Evolutionary conservation across 2,329 filamentous ascomycete species (phyloP).

Genomic region (Penicillium sp.): DNA sequence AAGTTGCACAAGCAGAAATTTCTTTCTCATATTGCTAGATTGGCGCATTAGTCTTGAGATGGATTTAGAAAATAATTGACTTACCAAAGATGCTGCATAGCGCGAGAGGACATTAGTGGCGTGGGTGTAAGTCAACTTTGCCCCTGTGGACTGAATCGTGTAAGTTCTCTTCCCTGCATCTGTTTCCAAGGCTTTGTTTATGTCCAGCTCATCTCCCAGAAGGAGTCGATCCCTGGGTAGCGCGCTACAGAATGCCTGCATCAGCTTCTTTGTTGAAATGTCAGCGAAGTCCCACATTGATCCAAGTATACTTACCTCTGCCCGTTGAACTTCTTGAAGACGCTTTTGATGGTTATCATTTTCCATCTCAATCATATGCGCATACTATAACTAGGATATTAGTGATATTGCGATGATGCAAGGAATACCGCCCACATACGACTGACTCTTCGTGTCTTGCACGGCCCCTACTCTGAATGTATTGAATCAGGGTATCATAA

Average conservation of each 20-base stretch:
- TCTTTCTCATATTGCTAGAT: constrained; percentile 51
- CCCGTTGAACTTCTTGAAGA: constrained; percentile 48
- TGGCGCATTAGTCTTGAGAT: not conserved
- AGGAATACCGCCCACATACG: constrained; percentile 22
- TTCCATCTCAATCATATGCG: constrained; percentile 76
- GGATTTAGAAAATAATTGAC: constrained; percentile 7
- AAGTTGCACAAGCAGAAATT: constrained; percentile 53
- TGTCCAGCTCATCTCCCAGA: constrained; percentile 57
- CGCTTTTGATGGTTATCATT: constrained; percentile 68
- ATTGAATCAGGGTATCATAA: constrained; percentile 87
- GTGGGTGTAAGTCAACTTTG: constrained; percentile 75
- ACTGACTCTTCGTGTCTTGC: constrained; percentile 76
- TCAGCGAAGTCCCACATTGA: not conserved
- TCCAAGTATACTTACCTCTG: constrained; percentile 43
- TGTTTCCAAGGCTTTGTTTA: constrained; percentile 57
- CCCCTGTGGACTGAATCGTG: constrained; percentile 66
- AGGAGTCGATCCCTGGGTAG: constrained; percentile 75
- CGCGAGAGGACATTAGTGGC: constrained; percentile 70
- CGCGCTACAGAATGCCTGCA: constrained; percentile 74
- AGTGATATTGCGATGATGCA: not conserved
- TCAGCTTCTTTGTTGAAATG: constrained; percentile 44
- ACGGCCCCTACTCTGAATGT: constrained; percentile 87
- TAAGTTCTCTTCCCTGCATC: constrained; percentile 57
- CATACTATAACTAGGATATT: constrained; percentile 51
- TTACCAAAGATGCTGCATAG: constrained; percentile 69